These are phyloP conservation scores for Silene vulgaris DNA, from an alignment of 179 eudicot species.

Conservation along the genomic window DNA sequence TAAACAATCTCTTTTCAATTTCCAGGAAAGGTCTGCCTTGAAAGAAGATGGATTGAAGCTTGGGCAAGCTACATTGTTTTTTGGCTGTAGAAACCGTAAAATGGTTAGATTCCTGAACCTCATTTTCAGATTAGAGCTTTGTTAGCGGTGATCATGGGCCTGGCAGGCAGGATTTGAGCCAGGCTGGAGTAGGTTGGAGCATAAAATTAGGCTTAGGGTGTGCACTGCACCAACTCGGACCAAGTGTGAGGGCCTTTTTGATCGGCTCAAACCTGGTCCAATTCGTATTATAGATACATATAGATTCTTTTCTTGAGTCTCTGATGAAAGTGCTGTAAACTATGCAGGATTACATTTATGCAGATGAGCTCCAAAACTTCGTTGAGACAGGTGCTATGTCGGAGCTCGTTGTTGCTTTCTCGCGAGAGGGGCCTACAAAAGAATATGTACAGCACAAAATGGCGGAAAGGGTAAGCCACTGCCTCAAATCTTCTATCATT, in stretches of 20 bases:
- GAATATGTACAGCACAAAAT: slow-evolving; percentile 83
- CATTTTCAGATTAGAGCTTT: not conserved
- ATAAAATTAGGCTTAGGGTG: not conserved
- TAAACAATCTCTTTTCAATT: not conserved
- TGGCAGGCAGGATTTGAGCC: not conserved
- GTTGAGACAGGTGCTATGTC: slow-evolving; percentile 56
- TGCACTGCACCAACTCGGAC: too few relatives aligned
- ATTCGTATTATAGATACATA: too few relatives aligned
- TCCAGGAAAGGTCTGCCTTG: slow-evolving; percentile 77
- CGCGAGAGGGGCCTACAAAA: slow-evolving; percentile 70
- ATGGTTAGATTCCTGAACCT: slow-evolving; percentile 35
- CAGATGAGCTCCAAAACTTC: slow-evolving; percentile 59
- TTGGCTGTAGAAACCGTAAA: slow-evolving; percentile 81
- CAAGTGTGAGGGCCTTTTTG: too few relatives aligned
- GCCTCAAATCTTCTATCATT: too few relatives aligned
- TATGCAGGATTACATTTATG: slow-evolving; percentile 66
- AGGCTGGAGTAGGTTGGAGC: not conserved
- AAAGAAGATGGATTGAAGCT: slow-evolving; percentile 77
- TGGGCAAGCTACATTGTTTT: slow-evolving; percentile 65
- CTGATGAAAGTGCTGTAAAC: slow-evolving; percentile 14
- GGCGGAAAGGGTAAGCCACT: slow-evolving; percentile 48
- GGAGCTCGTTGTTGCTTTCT: slow-evolving; percentile 77
- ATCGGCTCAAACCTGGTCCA: not conserved
- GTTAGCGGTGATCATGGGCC: not conserved
- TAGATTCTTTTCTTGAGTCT: not conserved